Evolutionary conservation across 768 basidiomycete genomes (phyloP).

Genomic region (Tephrocybe sp.): DNA sequence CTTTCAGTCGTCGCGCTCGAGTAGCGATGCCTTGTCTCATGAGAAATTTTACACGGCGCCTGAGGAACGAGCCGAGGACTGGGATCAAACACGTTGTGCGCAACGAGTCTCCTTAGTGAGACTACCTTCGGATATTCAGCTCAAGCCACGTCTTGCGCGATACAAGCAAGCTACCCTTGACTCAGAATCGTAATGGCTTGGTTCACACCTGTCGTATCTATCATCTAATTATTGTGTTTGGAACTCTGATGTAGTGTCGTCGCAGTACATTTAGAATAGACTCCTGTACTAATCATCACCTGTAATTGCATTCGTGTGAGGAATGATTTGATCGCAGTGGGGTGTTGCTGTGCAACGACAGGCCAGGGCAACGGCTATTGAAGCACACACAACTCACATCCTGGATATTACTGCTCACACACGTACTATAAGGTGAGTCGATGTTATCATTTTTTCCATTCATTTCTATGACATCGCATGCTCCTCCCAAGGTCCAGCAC

Average conservation of each 20-base stretch:
- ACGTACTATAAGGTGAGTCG: slow-evolving; percentile 1
- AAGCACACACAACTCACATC: neutral
- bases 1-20: slow-evolving; percentile 14
- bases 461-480: neutral
- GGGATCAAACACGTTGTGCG: slow-evolving; percentile 82
- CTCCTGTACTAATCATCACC: slow-evolving; percentile 1
- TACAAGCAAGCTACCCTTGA: slow-evolving; percentile 4
- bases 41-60: slow-evolving; percentile 45
- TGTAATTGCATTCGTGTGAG: slow-evolving; percentile 4
- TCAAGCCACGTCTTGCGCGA: slow-evolving; percentile 29
- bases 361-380: neutral
- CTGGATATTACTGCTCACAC: too few species aligned
- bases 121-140: slow-evolving; percentile 53
- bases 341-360: slow-evolving; percentile 6
- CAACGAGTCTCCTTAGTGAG: slow-evolving; percentile 82
- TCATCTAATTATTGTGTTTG: slow-evolving; percentile 6
- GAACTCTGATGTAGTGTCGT: neutral
- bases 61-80: slow-evolving; percentile 83
- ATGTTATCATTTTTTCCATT: neutral
- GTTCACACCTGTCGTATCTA: slow-evolving; percentile 5
- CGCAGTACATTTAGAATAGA: neutral
- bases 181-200: neutral
- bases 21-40: slow-evolving; percentile 27
- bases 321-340: neutral
- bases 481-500: slow-evolving; percentile 1